Conservation (phyloP, 148 eudicot genomes). For the Pharnaceum exiguum region DNA sequence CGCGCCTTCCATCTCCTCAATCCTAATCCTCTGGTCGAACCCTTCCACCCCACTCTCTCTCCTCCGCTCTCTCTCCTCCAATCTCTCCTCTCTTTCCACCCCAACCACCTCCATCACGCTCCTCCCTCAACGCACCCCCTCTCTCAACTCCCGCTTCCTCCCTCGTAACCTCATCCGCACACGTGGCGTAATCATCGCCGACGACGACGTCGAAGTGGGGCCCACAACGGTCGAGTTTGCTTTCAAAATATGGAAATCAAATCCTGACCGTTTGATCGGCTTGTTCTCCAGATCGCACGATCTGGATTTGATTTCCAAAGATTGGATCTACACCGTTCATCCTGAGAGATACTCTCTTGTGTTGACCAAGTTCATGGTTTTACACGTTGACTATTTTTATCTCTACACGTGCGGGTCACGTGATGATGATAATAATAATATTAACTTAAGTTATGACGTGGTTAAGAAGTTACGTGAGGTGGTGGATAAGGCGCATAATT, state of each 20-base stretch:
- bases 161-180: constrained; percentile 63
- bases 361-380: constrained; percentile 70
- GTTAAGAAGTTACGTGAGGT: constrained; percentile 19
- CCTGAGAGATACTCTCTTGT: constrained; percentile 67
- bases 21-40: constrained; percentile 69
- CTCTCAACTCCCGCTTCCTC: constrained; percentile 68
- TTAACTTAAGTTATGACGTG: too few relatives aligned
- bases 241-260: constrained; percentile 42
- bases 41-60: constrained; percentile 60
- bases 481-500: constrained; percentile 57
- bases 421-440: too few relatives aligned
- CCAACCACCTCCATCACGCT: constrained; percentile 46
- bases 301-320: constrained; percentile 33
- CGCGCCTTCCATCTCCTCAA: constrained; percentile 39
- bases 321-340: constrained; percentile 83
- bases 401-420: constrained; percentile 40
- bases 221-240: constrained; percentile 54
- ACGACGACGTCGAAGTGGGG: constrained; percentile 69
- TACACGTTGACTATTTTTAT: constrained; percentile 30
- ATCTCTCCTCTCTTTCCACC: constrained; percentile 21
- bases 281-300: constrained; percentile 79
- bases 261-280: constrained; percentile 56
- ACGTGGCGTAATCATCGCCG: constrained; percentile 66
- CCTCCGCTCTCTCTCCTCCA: constrained; percentile 42
- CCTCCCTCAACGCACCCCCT: constrained; percentile 37